Evolutionary conservation across 2,329 filamentous ascomycete species (phyloP), one percentile per base, ranked within the genome.

Genomic region (Diaporthe citrichinensis): DNA sequence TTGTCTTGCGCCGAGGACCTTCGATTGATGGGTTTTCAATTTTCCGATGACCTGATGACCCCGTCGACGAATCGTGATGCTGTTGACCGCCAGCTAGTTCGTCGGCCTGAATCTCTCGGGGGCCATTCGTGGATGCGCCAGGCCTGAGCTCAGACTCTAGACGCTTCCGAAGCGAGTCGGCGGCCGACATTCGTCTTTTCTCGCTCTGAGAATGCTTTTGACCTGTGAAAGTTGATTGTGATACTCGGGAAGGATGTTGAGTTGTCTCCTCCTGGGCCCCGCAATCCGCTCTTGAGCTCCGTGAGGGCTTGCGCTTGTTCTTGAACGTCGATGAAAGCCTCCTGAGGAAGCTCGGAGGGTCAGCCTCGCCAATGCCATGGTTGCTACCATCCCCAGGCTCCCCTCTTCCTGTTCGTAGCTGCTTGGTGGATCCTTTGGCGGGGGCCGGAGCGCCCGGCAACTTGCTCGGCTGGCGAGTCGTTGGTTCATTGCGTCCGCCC

Each of bases 291-390:
- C 14, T 12, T 31, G 46, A 31, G 9, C 36, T 65, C 14, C 62
- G 57, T 3, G 41, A 25, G n/a, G 39, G 15, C 41, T 51, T 58
- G 23, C 51, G 51, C 12, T 36, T 71, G 15, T 55, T 39, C 41
- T 67, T 76, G 20, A 76, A 71, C 3, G 28, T 71, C 14, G 74
- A 74, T 20, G 72, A 76, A 12, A 76, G 4, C 25, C 39, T 74
- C 3, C 25, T 59, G 34, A 76, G 12, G 23, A 76, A 39, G 10
- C 10, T 72, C 4, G 57, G 31, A 25, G 31, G 39, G n/a, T 20
- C 44, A 14, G 15, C 34, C 4, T 53, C 57, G 10, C 10, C 36
- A 5, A 15, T 20, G 2, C 31, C 1, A 10, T 51, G 65, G 14
- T 14, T 46, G n/a, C 39, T 25, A n/a, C 39, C 20, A 23, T 55